Evolutionary conservation across 1,139 yeast genomes (phyloP).

Genomic region (Lodderomyces theae): DNA sequence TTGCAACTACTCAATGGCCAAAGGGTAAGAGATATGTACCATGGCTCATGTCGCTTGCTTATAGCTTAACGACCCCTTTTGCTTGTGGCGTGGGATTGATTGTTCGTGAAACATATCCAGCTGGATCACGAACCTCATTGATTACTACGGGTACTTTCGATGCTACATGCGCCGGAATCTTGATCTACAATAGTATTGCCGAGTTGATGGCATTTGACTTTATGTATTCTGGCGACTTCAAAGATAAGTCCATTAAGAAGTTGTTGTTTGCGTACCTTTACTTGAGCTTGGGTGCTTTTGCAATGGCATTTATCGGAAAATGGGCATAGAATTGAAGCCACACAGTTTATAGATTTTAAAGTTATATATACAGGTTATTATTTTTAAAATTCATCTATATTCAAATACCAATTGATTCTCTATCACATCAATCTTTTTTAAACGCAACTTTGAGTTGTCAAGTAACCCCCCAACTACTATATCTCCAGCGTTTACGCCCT

Average conservation of each 20-base stretch:
- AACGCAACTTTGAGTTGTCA: conserved; percentile 17
- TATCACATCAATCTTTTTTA: conserved; percentile 30
- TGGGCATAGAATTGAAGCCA: conserved; percentile 34
- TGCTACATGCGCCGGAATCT: conserved; percentile 38
- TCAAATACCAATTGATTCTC: conserved; percentile 32
- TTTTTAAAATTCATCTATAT: conserved; percentile 8
- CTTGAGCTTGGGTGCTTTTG: conserved; percentile 34
- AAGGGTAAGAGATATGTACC: conserved; percentile 26
- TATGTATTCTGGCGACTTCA: conserved; percentile 28
- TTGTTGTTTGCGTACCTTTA: conserved; percentile 25
- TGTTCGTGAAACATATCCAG: conserved; percentile 32
- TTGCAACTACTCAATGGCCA: conserved; percentile 41
- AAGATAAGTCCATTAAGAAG: conserved; percentile 16
- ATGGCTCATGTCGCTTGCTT: conserved; percentile 33
- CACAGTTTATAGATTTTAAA: background rate
- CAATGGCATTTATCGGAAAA: conserved; percentile 43
- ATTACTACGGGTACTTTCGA: conserved; percentile 38
- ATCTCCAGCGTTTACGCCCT: conserved; percentile 20
- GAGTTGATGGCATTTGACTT: conserved; percentile 43
- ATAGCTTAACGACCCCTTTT: conserved; percentile 34
- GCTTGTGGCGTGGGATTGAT: conserved; percentile 40
- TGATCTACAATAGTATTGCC: conserved; percentile 38
- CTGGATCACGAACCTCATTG: conserved; percentile 32
- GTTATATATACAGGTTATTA: background rate
- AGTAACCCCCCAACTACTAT: conserved; percentile 25